Conservation (phyloP, 2,329 filamentous ascomycete species). For the Ceratocystiopsis sp. region DNA sequence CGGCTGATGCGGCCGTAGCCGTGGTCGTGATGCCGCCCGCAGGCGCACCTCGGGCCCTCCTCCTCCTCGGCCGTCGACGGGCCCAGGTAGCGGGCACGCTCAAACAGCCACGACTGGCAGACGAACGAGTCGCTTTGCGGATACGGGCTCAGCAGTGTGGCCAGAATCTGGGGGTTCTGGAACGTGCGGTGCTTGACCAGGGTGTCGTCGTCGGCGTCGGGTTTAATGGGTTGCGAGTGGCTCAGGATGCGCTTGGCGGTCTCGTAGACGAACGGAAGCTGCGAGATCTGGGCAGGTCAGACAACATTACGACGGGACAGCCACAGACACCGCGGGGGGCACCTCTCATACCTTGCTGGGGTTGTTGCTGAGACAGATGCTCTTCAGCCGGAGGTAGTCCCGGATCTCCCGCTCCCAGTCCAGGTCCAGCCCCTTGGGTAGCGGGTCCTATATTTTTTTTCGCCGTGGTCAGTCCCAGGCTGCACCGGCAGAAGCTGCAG, state of each 20-base stretch:
- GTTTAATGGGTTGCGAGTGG: conserved; percentile 21
- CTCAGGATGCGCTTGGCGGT: conserved; percentile 28
- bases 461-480: neutral
- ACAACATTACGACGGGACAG: no score
- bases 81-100: conserved; percentile 17
- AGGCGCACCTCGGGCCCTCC: neutral
- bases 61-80: neutral
- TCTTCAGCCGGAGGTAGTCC: conserved; percentile 25
- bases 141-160: conserved; percentile 24
- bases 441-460: conserved; percentile 19
- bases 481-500: neutral
- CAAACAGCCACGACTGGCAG: conserved; percentile 45
- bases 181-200: conserved; percentile 22
- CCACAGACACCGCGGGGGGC: no score
- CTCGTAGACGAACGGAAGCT: conserved; percentile 30
- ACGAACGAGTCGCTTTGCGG: conserved; percentile 43
- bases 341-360: conserved; percentile 21
- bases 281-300: conserved; percentile 16
- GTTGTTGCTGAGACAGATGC: conserved; percentile 21
- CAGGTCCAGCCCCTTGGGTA: conserved; percentile 9
- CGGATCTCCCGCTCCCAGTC: conserved; percentile 21
- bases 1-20: neutral
- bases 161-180: conserved; percentile 28
- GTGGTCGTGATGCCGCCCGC: neutral
- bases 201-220: conserved; percentile 8